Evolutionary conservation across 495 filamentous ascomycete genomes (phyloP).

Genomic region (Penicillium waksmanii): DNA sequence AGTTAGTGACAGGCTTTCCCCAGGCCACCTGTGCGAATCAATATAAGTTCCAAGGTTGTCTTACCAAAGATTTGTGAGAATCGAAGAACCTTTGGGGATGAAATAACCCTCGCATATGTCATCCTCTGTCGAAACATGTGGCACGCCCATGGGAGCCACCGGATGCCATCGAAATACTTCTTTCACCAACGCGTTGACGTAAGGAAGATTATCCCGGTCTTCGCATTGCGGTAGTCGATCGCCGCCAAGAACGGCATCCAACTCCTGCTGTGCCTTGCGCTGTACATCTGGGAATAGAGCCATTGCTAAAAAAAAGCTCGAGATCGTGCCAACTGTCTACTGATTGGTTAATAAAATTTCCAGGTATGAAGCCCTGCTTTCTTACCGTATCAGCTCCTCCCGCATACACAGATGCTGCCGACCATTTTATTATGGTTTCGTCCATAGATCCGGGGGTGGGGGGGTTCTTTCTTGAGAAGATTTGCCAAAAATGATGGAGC

Average conservation of each 20-base stretch:
- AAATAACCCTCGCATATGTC: conserved; percentile 56
- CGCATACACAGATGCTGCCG: conserved; percentile 55
- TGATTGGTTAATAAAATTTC: background rate
- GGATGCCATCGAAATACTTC: conserved; percentile 50
- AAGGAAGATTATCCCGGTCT: conserved; percentile 38
- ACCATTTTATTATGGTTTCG: conserved; percentile 44
- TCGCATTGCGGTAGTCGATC: conserved; percentile 25
- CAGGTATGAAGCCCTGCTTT: background rate
- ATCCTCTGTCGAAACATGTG: conserved; percentile 57
- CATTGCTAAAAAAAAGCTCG: conserved; percentile 51
- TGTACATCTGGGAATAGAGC: conserved; percentile 50
- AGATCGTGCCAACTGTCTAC: conserved; percentile 35
- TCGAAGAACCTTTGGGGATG: conserved; percentile 52
- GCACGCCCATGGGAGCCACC: conserved; percentile 45
- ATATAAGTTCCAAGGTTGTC: background rate
- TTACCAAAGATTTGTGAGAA: conserved; percentile 52
- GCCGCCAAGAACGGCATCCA: conserved; percentile 54
- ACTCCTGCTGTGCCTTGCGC: conserved; percentile 56
- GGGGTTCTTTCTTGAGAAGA: conserved; percentile 30
- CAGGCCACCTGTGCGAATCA: no score
- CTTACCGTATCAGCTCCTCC: conserved; percentile 60
- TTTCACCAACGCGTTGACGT: conserved; percentile 44
- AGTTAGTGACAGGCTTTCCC: background rate
- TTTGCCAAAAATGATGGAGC: conserved; percentile 43
- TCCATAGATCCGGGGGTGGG: conserved; percentile 21